Evolutionary conservation across 345 rosid genomes (phyloP).

Genomic region (Eucalyptus erythrocorys): DNA sequence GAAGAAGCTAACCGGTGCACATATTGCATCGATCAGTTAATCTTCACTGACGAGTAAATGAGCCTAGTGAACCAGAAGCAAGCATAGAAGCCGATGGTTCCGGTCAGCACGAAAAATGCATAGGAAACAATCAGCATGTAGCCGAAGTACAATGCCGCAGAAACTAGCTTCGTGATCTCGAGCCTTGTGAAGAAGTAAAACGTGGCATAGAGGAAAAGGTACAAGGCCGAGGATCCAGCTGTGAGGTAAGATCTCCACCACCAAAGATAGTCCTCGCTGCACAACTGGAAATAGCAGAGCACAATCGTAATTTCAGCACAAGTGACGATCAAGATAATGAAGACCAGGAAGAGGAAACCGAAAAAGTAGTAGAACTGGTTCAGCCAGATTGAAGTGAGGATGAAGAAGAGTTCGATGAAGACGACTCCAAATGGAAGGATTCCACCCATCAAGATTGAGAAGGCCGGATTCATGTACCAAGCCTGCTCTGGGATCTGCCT

Average conservation of each 20-base stretch:
- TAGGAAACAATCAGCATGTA: slow-evolving; percentile 27
- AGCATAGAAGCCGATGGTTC: slow-evolving; percentile 25
- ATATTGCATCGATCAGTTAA: slow-evolving; percentile 1
- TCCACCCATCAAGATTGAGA: slow-evolving; percentile 22
- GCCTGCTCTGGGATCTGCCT: slow-evolving; percentile 26
- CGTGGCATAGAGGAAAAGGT: slow-evolving; percentile 24
- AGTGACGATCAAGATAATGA: slow-evolving; percentile 21
- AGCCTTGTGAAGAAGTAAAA: slow-evolving; percentile 32
- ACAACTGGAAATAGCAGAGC: slow-evolving; percentile 32
- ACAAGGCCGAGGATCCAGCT: slow-evolving; percentile 25
- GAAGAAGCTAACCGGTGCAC: not conserved
- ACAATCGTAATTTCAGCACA: slow-evolving; percentile 28
- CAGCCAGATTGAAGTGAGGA: slow-evolving; percentile 33
- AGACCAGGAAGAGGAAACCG: slow-evolving; percentile 30
- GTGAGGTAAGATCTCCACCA: slow-evolving; percentile 37
- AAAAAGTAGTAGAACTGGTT: slow-evolving; percentile 38
- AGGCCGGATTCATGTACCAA: slow-evolving; percentile 27
- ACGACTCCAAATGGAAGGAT: slow-evolving; percentile 33
- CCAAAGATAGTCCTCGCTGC: slow-evolving; percentile 33
- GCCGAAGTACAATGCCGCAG: slow-evolving; percentile 21
- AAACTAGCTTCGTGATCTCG: slow-evolving; percentile 23
- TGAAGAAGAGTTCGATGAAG: slow-evolving; percentile 31
- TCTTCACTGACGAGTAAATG: slow-evolving; percentile 29
- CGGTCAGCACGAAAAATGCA: slow-evolving; percentile 23
- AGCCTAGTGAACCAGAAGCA: slow-evolving; percentile 28